A percentile compares a stretch with the other conserved stretches of the same genome.
These are phyloP conservation scores for Gypsophila paniculata DNA, from an alignment of 179 eudicot species.

Conservation along the genomic window DNA sequence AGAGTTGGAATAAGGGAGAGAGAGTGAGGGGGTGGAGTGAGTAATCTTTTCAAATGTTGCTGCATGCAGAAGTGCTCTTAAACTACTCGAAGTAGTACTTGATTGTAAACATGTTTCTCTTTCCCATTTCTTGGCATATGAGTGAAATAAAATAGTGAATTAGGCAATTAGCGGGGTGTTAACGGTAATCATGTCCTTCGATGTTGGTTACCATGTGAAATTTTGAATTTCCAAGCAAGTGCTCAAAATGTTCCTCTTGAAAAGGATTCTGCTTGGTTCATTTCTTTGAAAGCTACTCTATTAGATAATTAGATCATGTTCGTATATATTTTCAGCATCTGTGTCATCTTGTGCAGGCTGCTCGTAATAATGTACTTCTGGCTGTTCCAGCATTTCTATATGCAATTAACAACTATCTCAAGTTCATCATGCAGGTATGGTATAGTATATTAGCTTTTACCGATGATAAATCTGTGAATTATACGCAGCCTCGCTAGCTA, in stretches of 20 bases:
- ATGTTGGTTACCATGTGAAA: not conserved
- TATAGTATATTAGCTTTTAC: slow-evolving; percentile 1
- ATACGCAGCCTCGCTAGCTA: not conserved
- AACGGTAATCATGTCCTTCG: not conserved
- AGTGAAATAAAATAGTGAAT: no score
- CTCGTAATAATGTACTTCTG: slow-evolving; percentile 87
- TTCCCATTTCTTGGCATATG: not conserved
- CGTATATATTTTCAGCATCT: slow-evolving; percentile 16
- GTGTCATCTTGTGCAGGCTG: slow-evolving; percentile 63
- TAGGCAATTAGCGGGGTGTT: no score
- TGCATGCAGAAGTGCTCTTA: not conserved
- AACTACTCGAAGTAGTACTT: slow-evolving; percentile 3
- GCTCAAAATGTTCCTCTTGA: not conserved
- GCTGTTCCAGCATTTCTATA: slow-evolving; percentile 95
- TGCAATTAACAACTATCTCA: slow-evolving; percentile 92
- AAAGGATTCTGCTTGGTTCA: slow-evolving; percentile 10
- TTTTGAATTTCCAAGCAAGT: not conserved
- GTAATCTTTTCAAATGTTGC: not conserved
- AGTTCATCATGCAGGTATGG: slow-evolving; percentile 94
- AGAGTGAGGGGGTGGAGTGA: no score
- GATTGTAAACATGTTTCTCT: not conserved
- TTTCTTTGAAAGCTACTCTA: slow-evolving; percentile 8
- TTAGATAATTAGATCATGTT: not conserved
- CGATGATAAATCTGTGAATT: not conserved
- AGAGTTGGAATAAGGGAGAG: no score